Percentiles rank a stretch among this genome's conserved stretches.
Conservation (phyloP, 2,329 filamentous ascomycete species). For the Mollisia scopiformis region DNA sequence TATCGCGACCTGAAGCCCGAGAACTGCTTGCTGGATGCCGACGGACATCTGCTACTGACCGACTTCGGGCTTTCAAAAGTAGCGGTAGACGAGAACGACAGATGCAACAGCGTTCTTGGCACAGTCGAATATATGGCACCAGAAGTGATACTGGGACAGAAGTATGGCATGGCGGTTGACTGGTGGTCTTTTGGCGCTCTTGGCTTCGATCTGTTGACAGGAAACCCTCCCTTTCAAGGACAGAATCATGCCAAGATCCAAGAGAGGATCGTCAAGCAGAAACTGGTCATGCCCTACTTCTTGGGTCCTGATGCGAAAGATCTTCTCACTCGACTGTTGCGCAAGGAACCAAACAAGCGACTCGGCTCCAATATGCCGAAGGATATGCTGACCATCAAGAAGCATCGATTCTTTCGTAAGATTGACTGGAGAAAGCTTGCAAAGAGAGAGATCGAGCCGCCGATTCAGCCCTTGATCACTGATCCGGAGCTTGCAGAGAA, state of each 20-base stretch:
- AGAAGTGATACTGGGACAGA: conserved; percentile 84
- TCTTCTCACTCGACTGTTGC: conserved; percentile 82
- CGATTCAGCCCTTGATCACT: conserved; percentile 91
- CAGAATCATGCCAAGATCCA: conserved; percentile 94
- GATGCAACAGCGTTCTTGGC: conserved; percentile 88
- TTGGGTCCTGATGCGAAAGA: conserved; percentile 92
- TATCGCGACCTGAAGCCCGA: conserved; percentile 98
- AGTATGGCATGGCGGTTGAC: conserved; percentile 93
- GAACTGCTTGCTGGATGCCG: conserved; percentile 89
- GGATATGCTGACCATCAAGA: conserved; percentile 83
- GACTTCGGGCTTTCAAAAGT: conserved; percentile 98
- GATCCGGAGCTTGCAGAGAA: conserved; percentile 97
- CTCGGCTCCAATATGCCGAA: conserved; percentile 88
- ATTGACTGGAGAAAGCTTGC: conserved; percentile 93
- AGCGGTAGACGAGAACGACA: conserved; percentile 68
- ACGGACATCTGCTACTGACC: conserved; percentile 91
- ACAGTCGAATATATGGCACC: conserved; percentile 99
- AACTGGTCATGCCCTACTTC: conserved; percentile 87
- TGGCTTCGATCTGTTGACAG: conserved; percentile 90
- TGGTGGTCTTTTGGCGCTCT: conserved; percentile 98
- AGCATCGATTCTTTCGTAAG: conserved; percentile 94
- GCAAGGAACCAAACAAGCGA: conserved; percentile 90
- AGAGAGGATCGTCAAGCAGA: conserved; percentile 93
- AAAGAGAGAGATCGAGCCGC: conserved; percentile 79
- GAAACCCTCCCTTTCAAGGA: conserved; percentile 86